Evolutionary conservation across 805 yeast species (phyloP).

Genomic region (Kodamaea kaohsiungensis): DNA sequence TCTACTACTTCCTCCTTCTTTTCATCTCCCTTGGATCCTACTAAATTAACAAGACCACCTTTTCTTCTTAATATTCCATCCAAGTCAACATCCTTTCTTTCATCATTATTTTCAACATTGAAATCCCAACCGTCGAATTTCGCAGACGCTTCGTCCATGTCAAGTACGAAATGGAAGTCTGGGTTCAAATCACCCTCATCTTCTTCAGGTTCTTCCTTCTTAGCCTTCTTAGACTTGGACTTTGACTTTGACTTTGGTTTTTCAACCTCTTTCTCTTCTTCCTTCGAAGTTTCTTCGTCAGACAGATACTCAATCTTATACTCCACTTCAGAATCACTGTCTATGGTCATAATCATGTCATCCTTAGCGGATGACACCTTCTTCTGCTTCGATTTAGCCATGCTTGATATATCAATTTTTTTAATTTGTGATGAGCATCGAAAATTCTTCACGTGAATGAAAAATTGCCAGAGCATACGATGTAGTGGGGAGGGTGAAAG

Average conservation of each 20-base stretch:
- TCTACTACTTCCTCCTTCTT: constrained; percentile 26
- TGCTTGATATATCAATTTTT: constrained; percentile 5
- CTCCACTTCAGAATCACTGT: constrained; percentile 66
- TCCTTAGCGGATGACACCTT: constrained; percentile 17
- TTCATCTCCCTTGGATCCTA: constrained; percentile 33
- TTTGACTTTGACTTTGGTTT: constrained; percentile 17
- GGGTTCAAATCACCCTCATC: constrained; percentile 61
- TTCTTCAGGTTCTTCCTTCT: constrained; percentile 28
- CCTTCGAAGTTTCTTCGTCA: constrained; percentile 27
- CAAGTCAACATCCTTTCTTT: constrained; percentile 64
- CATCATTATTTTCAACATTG: constrained; percentile 44
- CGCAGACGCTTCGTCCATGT: constrained; percentile 50
- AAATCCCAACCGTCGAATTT: constrained; percentile 85
- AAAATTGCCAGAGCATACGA: neutral
- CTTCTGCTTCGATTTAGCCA: constrained; percentile 14
- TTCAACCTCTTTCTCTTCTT: constrained; percentile 17
- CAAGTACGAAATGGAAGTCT: constrained; percentile 68
- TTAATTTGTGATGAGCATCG: constrained; percentile 9
- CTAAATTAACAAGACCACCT: constrained; percentile 66
- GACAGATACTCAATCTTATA: constrained; percentile 19
- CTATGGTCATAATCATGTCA: constrained; percentile 76
- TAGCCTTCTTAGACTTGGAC: constrained; percentile 17
- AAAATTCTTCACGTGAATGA: constrained; percentile 1
- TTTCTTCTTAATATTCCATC: constrained; percentile 85
- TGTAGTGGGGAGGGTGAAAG: neutral